Percentiles rank a stretch among this genome's conserved stretches.
phyloP scores from a whole-genome alignment of 2,329 filamentous ascomycete genomes.

The Botrytis galanthina region DNA sequence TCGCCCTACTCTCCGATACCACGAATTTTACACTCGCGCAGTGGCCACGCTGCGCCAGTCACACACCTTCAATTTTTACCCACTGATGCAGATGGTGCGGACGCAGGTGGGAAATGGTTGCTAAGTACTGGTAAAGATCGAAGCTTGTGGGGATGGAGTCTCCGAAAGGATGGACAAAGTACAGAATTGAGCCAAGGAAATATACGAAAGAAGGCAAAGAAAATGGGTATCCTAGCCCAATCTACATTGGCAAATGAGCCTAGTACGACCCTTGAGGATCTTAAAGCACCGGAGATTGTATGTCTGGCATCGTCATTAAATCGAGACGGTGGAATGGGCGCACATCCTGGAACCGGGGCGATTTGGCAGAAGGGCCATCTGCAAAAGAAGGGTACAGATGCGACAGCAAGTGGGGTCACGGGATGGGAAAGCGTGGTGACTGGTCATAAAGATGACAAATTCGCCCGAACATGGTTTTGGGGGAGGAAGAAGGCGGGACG shows the following conservation, averaged over 20 bases:
- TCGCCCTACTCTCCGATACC: slow-evolving; percentile 85
- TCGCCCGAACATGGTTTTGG: slow-evolving; percentile 97
- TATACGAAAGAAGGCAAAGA: slow-evolving; percentile 85
- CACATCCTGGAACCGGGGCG: slow-evolving; percentile 71
- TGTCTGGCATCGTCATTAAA: slow-evolving; percentile 90
- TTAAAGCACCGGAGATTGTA: slow-evolving; percentile 90
- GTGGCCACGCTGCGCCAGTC: slow-evolving; percentile 84
- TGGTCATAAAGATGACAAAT: slow-evolving; percentile 80
- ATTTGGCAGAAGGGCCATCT: slow-evolving; percentile 75
- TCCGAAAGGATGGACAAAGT: slow-evolving; percentile 91
- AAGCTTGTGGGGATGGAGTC: slow-evolving; percentile 94
- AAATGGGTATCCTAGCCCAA: slow-evolving; percentile 67
- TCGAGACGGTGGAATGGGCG: slow-evolving; percentile 89
- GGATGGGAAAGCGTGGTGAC: slow-evolving; percentile 98
- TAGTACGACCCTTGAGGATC: slow-evolving; percentile 64
- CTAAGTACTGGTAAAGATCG: slow-evolving; percentile 85
- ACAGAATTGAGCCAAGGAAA: slow-evolving; percentile 89
- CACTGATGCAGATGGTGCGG: slow-evolving; percentile 82
- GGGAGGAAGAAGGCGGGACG: slow-evolving; percentile 87
- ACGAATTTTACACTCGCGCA: slow-evolving; percentile 78
- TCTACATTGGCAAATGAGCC: slow-evolving; percentile 57
- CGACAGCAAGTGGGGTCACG: slow-evolving; percentile 72
- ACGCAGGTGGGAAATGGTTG: slow-evolving; percentile 89
- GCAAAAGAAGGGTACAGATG: slow-evolving; percentile 62
- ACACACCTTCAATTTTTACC: slow-evolving; percentile 82